Base-by-base conservation (phyloP, 2,329 filamentous ascomycete genomes). In the Fusarium nanum region DNA sequence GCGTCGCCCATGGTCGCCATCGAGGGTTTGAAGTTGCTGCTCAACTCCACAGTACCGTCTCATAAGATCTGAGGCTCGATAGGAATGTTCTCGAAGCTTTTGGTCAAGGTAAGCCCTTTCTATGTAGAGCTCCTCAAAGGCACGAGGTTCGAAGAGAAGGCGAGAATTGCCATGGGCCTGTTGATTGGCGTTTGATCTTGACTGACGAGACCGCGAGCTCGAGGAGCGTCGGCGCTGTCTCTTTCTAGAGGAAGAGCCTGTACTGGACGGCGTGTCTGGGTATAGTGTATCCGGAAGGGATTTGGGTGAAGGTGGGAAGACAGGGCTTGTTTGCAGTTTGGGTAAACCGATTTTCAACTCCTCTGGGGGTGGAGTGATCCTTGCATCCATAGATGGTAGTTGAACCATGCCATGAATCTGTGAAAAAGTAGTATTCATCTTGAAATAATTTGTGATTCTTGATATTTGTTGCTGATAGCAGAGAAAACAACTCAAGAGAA, bases 31-130 rank as follows among this genome's bases (percentile, higher is more conserved):
- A 6, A 82, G 69, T 32, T 75, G 67, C 6, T 76, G 75, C 30
- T 86, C 82, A 3, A 82, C 46, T 0, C 58, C 48, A 2, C 79
- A 76, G 23, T 86, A 81, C 28, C 76, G 76, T 12, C 74, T 72
- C 30, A 84, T 80, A 9, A 87, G 75, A 1, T 79, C 75, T 1
- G 76, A 74, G 0, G 82, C 78, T 9, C 78, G 78, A 8, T 61
- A 46, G 37, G 81, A 81, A 54, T 85, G 82, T 7, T 76, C 72
- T 25, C 83, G 80, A 0, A 88, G 79, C 12, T 75, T 76, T 20
- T 76, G 64, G 3, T 80, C 60, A 20, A 88, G 81, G 61, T 87
- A 87, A 9, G 81, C 75, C 14, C 81, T 79, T 69, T 89, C 86
- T 6, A 76, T 75, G 56, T 82, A 79, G 6, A 87, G 77, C 7